Percentiles rank a stretch among this genome's conserved stretches.
phyloP scores from a whole-genome alignment of 225 moss, liverwort and hornwort genomes.

The Straminergon stramineum region DNA sequence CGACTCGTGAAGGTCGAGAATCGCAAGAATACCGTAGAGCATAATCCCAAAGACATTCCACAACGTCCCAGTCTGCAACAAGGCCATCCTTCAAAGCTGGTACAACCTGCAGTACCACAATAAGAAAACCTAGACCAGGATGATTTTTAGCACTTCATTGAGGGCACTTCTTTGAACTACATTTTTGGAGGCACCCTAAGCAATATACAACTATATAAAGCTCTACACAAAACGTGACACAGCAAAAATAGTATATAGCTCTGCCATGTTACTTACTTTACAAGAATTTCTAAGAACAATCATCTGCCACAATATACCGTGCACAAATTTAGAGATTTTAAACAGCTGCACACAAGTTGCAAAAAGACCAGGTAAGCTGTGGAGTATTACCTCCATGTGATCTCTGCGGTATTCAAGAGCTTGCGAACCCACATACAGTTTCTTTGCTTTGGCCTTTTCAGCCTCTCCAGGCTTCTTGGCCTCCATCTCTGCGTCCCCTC shows the following conservation, averaged over 20 bases:
- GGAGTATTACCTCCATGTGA: conserved; percentile 58
- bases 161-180: not conserved
- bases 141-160: not conserved
- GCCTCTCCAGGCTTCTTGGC: conserved; percentile 43
- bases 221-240: not conserved
- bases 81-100: conserved; percentile 91
- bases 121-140: not conserved
- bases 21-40: conserved; percentile 46
- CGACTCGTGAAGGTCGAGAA: not conserved
- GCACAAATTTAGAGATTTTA: not conserved
- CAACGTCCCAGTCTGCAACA: conserved; percentile 83
- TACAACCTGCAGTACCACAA: conserved; percentile 42
- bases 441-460: conserved; percentile 43
- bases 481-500: conserved; percentile 32
- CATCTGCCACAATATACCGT: not conserved
- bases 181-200: not conserved
- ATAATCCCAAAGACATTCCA: conserved; percentile 94
- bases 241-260: not conserved
- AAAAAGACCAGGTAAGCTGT: not conserved
- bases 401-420: conserved; percentile 80
- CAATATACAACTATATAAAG: not conserved
- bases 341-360: not conserved
- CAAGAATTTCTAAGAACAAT: not conserved
- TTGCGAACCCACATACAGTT: conserved; percentile 70
- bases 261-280: not conserved